Conservation (phyloP, 768 basidiomycete species). For the Tricholoma furcatifolium region DNA sequence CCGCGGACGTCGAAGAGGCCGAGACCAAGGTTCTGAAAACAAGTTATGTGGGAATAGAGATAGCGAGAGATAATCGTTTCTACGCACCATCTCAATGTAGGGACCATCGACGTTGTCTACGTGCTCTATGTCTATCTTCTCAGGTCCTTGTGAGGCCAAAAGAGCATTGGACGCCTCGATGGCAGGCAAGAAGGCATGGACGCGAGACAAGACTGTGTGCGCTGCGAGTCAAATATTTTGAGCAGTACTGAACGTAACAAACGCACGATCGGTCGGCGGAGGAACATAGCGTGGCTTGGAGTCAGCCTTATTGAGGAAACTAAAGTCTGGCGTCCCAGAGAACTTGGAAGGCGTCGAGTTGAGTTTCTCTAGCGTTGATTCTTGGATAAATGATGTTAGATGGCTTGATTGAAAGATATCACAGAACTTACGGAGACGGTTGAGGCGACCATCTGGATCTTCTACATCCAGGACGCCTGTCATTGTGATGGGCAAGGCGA, state of each 20-base stretch:
- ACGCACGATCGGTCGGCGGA: conserved; percentile 52
- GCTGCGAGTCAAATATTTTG: conserved; percentile 1
- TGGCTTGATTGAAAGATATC: not conserved
- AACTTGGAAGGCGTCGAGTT: not conserved
- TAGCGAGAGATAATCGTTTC: too few species aligned
- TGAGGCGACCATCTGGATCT: conserved; percentile 2
- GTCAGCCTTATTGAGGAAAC: not conserved
- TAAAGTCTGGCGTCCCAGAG: not conserved
- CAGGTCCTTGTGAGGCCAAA: conserved; percentile 48
- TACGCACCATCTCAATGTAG: conserved; percentile 66
- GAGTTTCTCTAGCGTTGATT: conserved; percentile 1
- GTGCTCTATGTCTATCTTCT: conserved; percentile 67
- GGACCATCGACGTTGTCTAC: conserved; percentile 43
- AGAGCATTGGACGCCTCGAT: conserved; percentile 66
- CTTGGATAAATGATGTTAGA: not conserved
- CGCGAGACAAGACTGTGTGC: conserved; percentile 60
- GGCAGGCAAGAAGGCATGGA: conserved; percentile 67
- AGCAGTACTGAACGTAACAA: not conserved
- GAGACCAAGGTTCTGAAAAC: conserved; percentile 57
- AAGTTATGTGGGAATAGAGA: not conserved
- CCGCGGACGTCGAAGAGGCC: conserved; percentile 52
- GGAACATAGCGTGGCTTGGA: conserved; percentile 27
- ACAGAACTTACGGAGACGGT: conserved; percentile 1
- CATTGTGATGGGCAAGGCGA: not conserved
- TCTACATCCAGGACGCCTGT: conserved; percentile 5